Evolutionary conservation across 345 rosid species (phyloP).

Genomic region (Turnera subulata): DNA sequence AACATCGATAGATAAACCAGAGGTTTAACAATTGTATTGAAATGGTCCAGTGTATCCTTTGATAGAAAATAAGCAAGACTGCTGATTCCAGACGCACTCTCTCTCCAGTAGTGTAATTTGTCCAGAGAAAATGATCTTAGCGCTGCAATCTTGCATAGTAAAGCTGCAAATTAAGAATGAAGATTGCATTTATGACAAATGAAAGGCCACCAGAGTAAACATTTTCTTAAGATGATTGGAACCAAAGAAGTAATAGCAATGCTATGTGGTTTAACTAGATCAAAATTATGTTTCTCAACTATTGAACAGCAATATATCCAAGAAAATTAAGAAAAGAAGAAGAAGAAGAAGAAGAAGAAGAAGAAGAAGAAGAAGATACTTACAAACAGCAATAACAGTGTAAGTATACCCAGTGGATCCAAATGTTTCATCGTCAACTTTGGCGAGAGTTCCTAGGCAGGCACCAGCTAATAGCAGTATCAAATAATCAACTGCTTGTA

Average conservation of each 20-base stretch:
- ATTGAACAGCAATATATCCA: too few species aligned
- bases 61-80: constrained; percentile 79
- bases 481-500: constrained; percentile 61
- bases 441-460: constrained; percentile 79
- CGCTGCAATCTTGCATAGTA: constrained; percentile 75
- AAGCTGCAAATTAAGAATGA: constrained; percentile 45
- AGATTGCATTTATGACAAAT: neutral
- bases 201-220: neutral
- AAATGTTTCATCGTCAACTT: constrained; percentile 74
- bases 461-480: constrained; percentile 86
- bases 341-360: too few species aligned
- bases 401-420: constrained; percentile 71
- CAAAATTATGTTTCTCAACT: too few species aligned
- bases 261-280: too few species aligned
- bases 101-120: constrained; percentile 73
- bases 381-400: constrained; percentile 83
- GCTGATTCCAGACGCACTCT: constrained; percentile 73
- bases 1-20: constrained; percentile 80
- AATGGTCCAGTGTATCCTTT: constrained; percentile 71
- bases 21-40: constrained; percentile 68
- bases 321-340: too few species aligned
- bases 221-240: neutral
- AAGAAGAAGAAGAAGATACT: too few species aligned
- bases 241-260: too few species aligned
- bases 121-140: constrained; percentile 71